These are phyloP conservation scores for Alternaria sp. DNA, from an alignment of 2,329 filamentous ascomycete genomes.

Conservation along the genomic window DNA sequence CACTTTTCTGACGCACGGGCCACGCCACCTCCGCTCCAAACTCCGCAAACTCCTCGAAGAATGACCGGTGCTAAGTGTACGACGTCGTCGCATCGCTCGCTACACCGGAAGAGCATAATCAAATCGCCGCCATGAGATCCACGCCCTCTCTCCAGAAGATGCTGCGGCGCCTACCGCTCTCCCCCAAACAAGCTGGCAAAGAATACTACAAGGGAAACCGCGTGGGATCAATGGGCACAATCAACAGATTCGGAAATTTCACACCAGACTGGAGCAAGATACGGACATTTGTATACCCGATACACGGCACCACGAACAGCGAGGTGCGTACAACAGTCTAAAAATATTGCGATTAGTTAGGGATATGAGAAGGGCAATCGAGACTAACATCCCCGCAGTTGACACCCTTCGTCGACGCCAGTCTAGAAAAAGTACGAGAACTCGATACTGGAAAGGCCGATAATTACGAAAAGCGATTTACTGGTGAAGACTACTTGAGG, in stretches of 20 bases:
- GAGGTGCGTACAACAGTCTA: slow-evolving; percentile 27
- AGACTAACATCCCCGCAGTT: slow-evolving; percentile 62
- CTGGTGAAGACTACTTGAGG: slow-evolving; percentile 46
- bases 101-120: not conserved
- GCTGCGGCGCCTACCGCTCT: slow-evolving; percentile 79
- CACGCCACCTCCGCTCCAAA: slow-evolving; percentile 27
- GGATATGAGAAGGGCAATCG: not conserved
- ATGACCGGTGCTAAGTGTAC: not conserved
- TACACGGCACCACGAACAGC: slow-evolving; percentile 65
- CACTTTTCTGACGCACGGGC: slow-evolving; percentile 31
- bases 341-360: slow-evolving; percentile 14
- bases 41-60: slow-evolving; percentile 27
- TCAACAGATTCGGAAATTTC: slow-evolving; percentile 86
- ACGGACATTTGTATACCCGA: slow-evolving; percentile 85
- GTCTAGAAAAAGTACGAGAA: slow-evolving; percentile 57
- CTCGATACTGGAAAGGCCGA: slow-evolving; percentile 20
- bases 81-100: slow-evolving; percentile 11
- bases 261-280: slow-evolving; percentile 86
- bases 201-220: slow-evolving; percentile 98
- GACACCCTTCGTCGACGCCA: slow-evolving; percentile 77
- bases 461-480: slow-evolving; percentile 39
- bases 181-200: slow-evolving; percentile 90
- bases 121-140: slow-evolving; percentile 66
- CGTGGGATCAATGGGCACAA: slow-evolving; percentile 83
- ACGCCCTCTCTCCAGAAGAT: slow-evolving; percentile 72